Conservation (phyloP, 805 yeast genomes). For the Yamadazyma philogaea region DNA sequence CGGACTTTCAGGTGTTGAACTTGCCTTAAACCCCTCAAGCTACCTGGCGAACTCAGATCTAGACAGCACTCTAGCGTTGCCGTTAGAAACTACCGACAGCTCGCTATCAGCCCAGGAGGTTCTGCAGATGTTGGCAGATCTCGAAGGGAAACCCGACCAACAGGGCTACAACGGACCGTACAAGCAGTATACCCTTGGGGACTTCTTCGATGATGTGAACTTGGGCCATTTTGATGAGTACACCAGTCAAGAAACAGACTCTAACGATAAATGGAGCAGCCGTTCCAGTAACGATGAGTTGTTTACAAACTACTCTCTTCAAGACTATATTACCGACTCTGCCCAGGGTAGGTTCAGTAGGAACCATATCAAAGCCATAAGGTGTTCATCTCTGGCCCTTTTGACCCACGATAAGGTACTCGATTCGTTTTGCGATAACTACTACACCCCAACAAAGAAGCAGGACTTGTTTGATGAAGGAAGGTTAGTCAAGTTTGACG, state of each 20-base stretch:
- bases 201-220: constrained; percentile 8
- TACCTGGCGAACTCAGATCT: neutral
- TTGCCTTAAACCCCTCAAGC: neutral
- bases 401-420: neutral
- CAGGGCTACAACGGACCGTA: neutral
- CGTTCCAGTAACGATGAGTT: neutral
- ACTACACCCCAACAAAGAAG: neutral
- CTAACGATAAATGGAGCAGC: neutral
- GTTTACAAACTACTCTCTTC: constrained; percentile 3
- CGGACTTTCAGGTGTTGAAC: neutral
- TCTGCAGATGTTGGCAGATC: constrained; percentile 1
- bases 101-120: neutral
- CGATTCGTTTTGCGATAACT: neutral
- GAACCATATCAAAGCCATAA: constrained; percentile 1
- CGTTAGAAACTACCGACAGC: neutral
- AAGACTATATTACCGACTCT: constrained; percentile 1
- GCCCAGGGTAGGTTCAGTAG: constrained; percentile 2
- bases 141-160: neutral
- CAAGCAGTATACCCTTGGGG: constrained; percentile 4
- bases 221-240: constrained; percentile 4
- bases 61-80: neutral
- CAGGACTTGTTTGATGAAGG: constrained; percentile 2
- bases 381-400: neutral
- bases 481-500: constrained; percentile 1
- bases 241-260: neutral